Evolutionary conservation across 495 filamentous ascomycete species (phyloP).

Genomic region (Neurospora sp.): DNA sequence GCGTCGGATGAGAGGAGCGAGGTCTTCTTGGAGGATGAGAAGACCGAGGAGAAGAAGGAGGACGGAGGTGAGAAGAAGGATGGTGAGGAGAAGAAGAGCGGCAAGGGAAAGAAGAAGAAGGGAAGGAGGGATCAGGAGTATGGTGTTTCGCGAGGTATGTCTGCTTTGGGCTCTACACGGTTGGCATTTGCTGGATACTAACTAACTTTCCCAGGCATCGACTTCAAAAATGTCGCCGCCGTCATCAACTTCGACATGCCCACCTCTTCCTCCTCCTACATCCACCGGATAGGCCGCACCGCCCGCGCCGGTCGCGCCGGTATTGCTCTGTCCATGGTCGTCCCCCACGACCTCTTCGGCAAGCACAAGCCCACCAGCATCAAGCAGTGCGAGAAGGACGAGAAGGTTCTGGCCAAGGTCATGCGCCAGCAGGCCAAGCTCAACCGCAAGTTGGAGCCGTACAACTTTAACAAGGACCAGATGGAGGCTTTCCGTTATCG

Average conservation of each 20-base stretch:
- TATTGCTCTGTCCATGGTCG: slow-evolving; percentile 88
- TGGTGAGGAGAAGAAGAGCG: slow-evolving; percentile 5
- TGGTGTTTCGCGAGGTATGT: slow-evolving; percentile 68
- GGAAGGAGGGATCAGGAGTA: slow-evolving; percentile 62
- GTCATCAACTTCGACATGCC: slow-evolving; percentile 98
- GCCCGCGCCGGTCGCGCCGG: slow-evolving; percentile 82
- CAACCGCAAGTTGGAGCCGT: slow-evolving; percentile 72
- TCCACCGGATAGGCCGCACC: slow-evolving; percentile 86
- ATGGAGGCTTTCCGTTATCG: slow-evolving; percentile 91
- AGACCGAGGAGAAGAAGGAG: slow-evolving; percentile 19
- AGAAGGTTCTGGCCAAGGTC: slow-evolving; percentile 67
- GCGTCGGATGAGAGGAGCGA: slow-evolving; percentile 83
- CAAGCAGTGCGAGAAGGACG: slow-evolving; percentile 65
- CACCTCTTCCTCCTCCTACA: slow-evolving; percentile 79
- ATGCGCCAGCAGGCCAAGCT: slow-evolving; percentile 58
- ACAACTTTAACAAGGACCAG: slow-evolving; percentile 88
- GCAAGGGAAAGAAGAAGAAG: slow-evolving; percentile 20
- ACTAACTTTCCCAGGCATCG: slow-evolving; percentile 44
- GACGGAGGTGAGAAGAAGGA: slow-evolving; percentile 18
- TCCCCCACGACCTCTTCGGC: slow-evolving; percentile 67
- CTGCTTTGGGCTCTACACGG: neutral
- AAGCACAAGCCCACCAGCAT: slow-evolving; percentile 84
- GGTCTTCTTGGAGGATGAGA: slow-evolving; percentile 55
- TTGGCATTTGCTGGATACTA: neutral
- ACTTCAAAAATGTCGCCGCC: slow-evolving; percentile 89